A percentile compares a stretch with the other conserved stretches of the same genome.
Conservation (phyloP, 2,329 filamentous ascomycete species). For the Xylariaceae sp. region DNA sequence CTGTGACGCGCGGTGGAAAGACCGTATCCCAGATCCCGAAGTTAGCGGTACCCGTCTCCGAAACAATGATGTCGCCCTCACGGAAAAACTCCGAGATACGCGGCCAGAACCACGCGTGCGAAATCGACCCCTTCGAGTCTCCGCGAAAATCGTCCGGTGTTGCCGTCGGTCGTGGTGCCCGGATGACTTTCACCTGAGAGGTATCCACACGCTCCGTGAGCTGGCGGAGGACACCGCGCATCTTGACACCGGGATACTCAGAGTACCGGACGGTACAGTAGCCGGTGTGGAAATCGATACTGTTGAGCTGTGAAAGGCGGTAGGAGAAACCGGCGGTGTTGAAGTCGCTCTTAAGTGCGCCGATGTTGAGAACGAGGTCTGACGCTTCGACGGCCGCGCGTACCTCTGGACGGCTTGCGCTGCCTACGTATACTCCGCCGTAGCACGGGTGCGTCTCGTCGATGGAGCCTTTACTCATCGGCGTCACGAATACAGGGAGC, state of each 20-base stretch:
- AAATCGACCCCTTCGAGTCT: conserved; percentile 44
- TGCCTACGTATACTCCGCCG: conserved; percentile 80
- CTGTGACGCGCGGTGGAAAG: conserved; percentile 72
- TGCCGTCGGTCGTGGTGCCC: conserved; percentile 50
- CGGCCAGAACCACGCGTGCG: conserved; percentile 73
- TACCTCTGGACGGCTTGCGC: conserved; percentile 62
- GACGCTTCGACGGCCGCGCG: conserved; percentile 59
- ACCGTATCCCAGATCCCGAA: conserved; percentile 83
- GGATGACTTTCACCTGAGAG: conserved; percentile 49
- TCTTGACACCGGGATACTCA: conserved; percentile 69
- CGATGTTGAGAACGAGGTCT: conserved; percentile 66
- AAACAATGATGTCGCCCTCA: conserved; percentile 70
- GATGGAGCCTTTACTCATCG: conserved; percentile 83
- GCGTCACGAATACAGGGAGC: conserved; percentile 78
- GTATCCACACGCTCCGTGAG: conserved; percentile 56
- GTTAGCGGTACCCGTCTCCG: conserved; percentile 82
- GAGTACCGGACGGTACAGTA: conserved; percentile 70
- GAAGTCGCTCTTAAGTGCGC: conserved; percentile 65
- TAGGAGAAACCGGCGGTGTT: conserved; percentile 82
- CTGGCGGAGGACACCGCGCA: conserved; percentile 72
- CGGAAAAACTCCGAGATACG: conserved; percentile 66
- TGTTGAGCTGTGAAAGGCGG: conserved; percentile 66
- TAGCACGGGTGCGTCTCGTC: conserved; percentile 71
- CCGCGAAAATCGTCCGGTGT: conserved; percentile 33
- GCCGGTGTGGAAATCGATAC: conserved; percentile 75